Percentiles rank a stretch among this genome's conserved stretches.
Evolutionary conservation across 129 eudicot genomes (phyloP).

Genomic region (Smallanthus sonchifolius): DNA sequence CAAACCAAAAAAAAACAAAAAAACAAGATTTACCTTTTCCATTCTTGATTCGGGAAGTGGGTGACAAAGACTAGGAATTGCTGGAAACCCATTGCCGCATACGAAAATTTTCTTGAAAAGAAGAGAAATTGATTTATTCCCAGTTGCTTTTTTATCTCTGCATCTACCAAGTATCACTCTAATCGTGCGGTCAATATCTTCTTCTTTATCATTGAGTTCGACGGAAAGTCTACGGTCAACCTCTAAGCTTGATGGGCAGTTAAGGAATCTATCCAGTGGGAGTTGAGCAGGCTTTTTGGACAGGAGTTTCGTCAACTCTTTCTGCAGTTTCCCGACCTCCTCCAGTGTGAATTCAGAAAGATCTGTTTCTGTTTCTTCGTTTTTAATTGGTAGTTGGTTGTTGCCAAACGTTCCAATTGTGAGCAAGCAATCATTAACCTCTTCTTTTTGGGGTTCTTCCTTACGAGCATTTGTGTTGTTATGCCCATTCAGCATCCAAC

Average conservation of each 20-base stretch:
- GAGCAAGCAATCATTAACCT: constrained; percentile 81
- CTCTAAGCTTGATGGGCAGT: constrained; percentile 97
- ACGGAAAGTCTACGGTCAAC: constrained; percentile 71
- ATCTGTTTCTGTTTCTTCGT: constrained; percentile 45
- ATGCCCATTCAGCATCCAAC: constrained; percentile 73
- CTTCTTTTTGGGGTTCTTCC: constrained; percentile 59
- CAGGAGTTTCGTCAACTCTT: constrained; percentile 67
- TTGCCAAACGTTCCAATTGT: constrained; percentile 94
- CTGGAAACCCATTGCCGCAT: constrained; percentile 68
- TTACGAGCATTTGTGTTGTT: constrained; percentile 39
- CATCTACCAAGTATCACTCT: constrained; percentile 86
- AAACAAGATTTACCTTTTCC: constrained; percentile 65
- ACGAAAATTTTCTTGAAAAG: constrained; percentile 84
- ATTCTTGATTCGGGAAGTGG: constrained; percentile 88
- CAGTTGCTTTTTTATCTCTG: constrained; percentile 67
- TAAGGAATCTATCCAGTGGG: constrained; percentile 93
- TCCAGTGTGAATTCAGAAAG: constrained; percentile 86
- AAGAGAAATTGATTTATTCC: constrained; percentile 74
- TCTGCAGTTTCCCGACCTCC: constrained; percentile 73
- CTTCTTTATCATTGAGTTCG: constrained; percentile 54
- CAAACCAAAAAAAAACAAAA: neutral
- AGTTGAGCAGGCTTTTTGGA: constrained; percentile 63
- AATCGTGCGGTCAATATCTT: constrained; percentile 71
- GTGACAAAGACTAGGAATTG: constrained; percentile 74
- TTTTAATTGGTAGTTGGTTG: constrained; percentile 33